Base-by-base conservation (phyloP, 768 basidiomycete species). In the Porphyrellus cyaneotinctus region DNA sequence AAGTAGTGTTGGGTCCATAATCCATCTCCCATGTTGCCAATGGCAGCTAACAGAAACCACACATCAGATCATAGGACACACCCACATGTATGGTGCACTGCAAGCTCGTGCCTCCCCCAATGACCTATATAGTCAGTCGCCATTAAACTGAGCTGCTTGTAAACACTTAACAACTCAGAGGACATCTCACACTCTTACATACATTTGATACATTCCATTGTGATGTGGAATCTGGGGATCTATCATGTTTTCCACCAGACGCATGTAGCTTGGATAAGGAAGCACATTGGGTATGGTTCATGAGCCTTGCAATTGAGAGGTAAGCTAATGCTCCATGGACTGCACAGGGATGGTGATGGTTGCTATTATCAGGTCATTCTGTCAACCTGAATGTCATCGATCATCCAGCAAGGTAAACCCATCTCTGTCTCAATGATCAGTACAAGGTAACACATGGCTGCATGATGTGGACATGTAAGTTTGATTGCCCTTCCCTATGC, bases 381-480 rank as follows among this genome's bases (percentile, higher is more conserved):
- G n/a, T n/a, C n/a, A n/a, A n/a, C n/a, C n/a, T n/a, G n/a, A n/a
- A n/a, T n/a, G n/a, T n/a, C n/a, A n/a, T n/a, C n/a, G n/a, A n/a
- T n/a, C n/a, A n/a, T n/a, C n/a, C n/a, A n/a, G n/a, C n/a, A n/a
- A n/a, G n/a, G n/a, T n/a, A n/a, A n/a, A n/a, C n/a, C n/a, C n/a
- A n/a, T n/a, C n/a, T n/a, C n/a, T n/a, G n/a, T n/a, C n/a, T n/a
- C n/a, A n/a, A n/a, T n/a, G n/a, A n/a, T n/a, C 84, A 11, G 69
- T 83, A 17, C 78, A 81, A 49, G 76, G 76, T 20, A 76, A 80
- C 59, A 74, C 72, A 2, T 64, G 53, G 6, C 13, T 43, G 32
- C 42, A 51, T 9, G 70, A 77, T 24, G 63, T 69, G 14, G 74
- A 81, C 59, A 76, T 78, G 84, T 83, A 55, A 56, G 78, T 59